Conservation (phyloP, 805 yeast species). For the Torulaspora gathmanii region DNA sequence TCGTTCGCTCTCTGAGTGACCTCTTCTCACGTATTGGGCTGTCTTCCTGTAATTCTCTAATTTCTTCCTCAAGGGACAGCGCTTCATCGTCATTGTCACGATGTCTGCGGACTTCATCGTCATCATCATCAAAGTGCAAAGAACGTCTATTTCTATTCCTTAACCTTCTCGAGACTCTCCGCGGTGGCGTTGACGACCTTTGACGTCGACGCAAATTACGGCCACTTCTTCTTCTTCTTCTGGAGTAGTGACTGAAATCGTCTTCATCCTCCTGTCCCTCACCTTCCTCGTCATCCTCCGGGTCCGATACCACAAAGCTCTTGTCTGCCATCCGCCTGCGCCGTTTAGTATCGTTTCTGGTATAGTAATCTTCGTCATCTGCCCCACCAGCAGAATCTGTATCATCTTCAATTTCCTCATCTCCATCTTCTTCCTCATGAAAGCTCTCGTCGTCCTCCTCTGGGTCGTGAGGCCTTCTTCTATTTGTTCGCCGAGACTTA, state of each 20-base stretch:
- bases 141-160: conserved; percentile 26
- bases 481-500: conserved; percentile 8
- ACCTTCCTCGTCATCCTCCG: conserved; percentile 29
- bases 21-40: conserved; percentile 52
- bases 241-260: conserved; percentile 9
- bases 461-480: conserved; percentile 12
- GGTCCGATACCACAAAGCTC: conserved; percentile 32
- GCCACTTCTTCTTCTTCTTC: conserved; percentile 9
- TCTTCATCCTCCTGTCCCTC: conserved; percentile 31
- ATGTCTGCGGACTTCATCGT: conserved; percentile 24
- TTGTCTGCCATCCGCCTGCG: conserved; percentile 24
- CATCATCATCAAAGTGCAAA: conserved; percentile 27
- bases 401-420: conserved; percentile 35
- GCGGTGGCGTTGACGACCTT: conserved; percentile 15
- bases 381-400: conserved; percentile 36
- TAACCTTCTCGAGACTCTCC: conserved; percentile 17
- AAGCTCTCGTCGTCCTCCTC: conserved; percentile 35
- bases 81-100: conserved; percentile 23
- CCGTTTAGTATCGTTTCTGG: conserved; percentile 8
- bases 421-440: conserved; percentile 34
- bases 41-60: conserved; percentile 59
- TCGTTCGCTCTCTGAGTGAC: conserved; percentile 58
- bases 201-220: conserved; percentile 6
- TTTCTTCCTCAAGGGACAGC: conserved; percentile 55
- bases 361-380: conserved; percentile 23